phyloP scores from a whole-genome alignment of 2,329 filamentous ascomycete genomes.

The Penicillium digitatum region DNA sequence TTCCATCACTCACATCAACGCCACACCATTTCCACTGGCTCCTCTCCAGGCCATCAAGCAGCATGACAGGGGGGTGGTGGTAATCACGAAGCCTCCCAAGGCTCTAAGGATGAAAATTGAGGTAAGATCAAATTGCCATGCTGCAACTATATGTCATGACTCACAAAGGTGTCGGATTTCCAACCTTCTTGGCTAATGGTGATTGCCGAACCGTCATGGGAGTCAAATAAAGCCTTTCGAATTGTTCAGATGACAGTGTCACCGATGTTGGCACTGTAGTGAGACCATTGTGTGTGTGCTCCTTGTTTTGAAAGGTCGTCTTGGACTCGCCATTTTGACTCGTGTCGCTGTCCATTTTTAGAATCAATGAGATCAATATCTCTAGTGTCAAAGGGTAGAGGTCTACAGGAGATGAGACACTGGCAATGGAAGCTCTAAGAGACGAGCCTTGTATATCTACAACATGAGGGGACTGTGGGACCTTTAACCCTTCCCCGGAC shows the following conservation, averaged over 20 bases:
- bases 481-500: neutral
- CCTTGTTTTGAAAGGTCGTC: constrained; percentile 1
- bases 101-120: constrained; percentile 7
- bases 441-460: neutral
- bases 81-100: constrained; percentile 26
- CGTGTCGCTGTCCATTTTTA: constrained; percentile 8
- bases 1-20: constrained; percentile 20
- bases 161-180: constrained; percentile 36
- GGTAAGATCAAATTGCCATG: neutral
- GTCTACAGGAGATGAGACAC: neutral
- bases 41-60: constrained; percentile 30
- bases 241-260: constrained; percentile 33
- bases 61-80: constrained; percentile 25
- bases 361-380: neutral
- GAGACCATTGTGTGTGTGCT: constrained; percentile 4
- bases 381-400: neutral
- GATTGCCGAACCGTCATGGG: constrained; percentile 32
- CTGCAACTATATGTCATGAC: neutral
- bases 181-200: constrained; percentile 28
- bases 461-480: neutral
- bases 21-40: constrained; percentile 23
- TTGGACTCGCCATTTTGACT: constrained; percentile 10
- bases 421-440: neutral
- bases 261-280: constrained; percentile 21
- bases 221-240: constrained; percentile 35